Base-by-base conservation (phyloP, 257 asterid species). In the Cruciata laevipes region DNA sequence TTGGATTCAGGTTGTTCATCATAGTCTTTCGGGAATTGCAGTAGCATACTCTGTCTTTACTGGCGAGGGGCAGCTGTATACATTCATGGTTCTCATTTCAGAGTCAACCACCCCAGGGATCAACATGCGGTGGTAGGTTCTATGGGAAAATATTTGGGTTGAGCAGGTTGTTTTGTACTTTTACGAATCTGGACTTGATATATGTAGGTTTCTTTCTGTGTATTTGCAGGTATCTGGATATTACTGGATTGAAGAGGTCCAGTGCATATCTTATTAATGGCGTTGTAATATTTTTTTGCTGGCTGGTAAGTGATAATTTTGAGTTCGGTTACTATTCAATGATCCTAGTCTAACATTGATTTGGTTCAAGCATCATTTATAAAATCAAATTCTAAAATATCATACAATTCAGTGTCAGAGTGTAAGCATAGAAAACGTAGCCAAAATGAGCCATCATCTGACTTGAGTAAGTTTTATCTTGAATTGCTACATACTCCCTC, bases 11-110 rank as follows among this genome's bases (percentile, higher is more conserved):
- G 78, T 92, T 78, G 77, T 89, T 75, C 98, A 92, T 83, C 98
- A 92, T 83, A 81, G 96, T 57, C 88, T 92, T 75, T 89, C 98
- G 11, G 96, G 83, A 79, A 75, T 83, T 63, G 95, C 98, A 65
- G 98, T 92, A 6, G 93, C 94, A 61, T 92, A 89, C 82, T 80
- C 97, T 78, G 85, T 85, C 91, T 83, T 78, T 60, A 82, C 87
- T 23, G 96, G 96, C 76, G 97, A 92, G 83, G 98, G 98, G 58
- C 98, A 92, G 81, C 91, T 92, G 69, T 92, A 92, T 85, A 92
- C 98, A 12, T 89, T 87, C 83, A 92, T 92, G 98, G 96, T 92
- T 72, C 91, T 92, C 65, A 87, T 92, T 81, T 92, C 98, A 38
- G 97, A 92, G 86, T 78, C 85, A 63, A 92, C 98, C 42, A 92